Base-by-base conservation (phyloP, 805 yeast species). In the Kuraishia hungarica region DNA sequence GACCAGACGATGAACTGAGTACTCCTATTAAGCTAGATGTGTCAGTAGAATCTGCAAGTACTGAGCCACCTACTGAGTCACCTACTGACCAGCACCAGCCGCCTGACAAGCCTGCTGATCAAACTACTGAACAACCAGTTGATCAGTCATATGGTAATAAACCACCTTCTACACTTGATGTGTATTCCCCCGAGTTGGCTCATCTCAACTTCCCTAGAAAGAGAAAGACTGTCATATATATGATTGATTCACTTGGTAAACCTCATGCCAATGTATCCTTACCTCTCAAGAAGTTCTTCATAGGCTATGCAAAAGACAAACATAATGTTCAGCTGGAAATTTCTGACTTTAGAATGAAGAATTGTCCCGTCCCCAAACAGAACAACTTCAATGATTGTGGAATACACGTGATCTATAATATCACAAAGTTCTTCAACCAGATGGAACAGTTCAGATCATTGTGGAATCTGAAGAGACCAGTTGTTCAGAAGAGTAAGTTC, bases 331-430 rank as follows among this genome's bases (percentile, higher is more conserved):
- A 71, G 0, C 62, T 91, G 2, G 70, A 70, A 21, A 73, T 73
- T 13, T 67, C 70, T 4, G 76, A 73, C 49, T 79, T 92, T 22
- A 67, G 51, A 5, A 60, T 61, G 47, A 51, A 61, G 50, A 54
- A 55, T 10, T 60, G 65, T 22, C 64, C 72, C 4, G 94, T 90
- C 0, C 97, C 97, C 0, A 82, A 78, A 56, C 99, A 94, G 64
- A 83, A 84, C 29, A 94, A 94, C 66, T 83, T 85, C 70, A 89
- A 91, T 65, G 99, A 94, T 67, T 94, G 99, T 72, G 99, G 99
- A 1, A 82, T 94, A 21, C 97, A 89, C 70, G 88, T 93, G 1
- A 85, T 94, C 17, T 85, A 85, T 61, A 91, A 87, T 61, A 77
- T 85, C 13, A 72, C 75, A 55, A 81, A 78, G 58, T 84, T 89